Evolutionary conservation across 2,329 filamentous ascomycete genomes (phyloP).

Genomic region (Ceratocystis alfenasii): DNA sequence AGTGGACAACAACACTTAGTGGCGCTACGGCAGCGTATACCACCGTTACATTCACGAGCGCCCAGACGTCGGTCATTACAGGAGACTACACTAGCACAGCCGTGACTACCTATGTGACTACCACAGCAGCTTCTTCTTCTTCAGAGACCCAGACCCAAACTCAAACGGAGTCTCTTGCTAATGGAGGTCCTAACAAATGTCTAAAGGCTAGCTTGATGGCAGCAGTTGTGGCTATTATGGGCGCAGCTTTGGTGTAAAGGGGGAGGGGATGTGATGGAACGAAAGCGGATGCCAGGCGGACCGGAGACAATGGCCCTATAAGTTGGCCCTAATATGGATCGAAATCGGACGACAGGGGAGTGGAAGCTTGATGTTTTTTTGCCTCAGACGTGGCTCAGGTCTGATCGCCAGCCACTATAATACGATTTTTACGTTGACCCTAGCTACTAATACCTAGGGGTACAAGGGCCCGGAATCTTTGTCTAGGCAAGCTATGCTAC

Average conservation of each 20-base stretch:
- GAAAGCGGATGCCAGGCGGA: background rate
- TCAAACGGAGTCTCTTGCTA: background rate
- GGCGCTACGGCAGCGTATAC: constrained; percentile 18
- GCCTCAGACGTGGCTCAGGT: background rate
- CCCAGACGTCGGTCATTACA: constrained; percentile 9
- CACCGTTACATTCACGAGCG: constrained; percentile 19
- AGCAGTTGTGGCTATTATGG: constrained; percentile 4
- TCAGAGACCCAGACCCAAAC: background rate
- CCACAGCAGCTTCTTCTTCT: constrained; percentile 13
- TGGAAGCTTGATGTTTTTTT: background rate
- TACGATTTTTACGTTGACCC: background rate
- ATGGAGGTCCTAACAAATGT: background rate
- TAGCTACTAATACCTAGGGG: background rate
- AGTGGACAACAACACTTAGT: constrained; percentile 20
- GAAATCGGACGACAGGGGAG: background rate
- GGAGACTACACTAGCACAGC: constrained; percentile 19
- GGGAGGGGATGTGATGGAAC: background rate
- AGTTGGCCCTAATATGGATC: background rate
- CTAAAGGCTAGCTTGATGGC: constrained; percentile 2
- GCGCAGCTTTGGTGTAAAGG: background rate
- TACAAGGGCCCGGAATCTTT: too few species aligned
- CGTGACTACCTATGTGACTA: constrained; percentile 19
- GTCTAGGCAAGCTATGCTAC: too few species aligned
- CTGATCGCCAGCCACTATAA: background rate
- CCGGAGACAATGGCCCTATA: background rate